These are phyloP conservation scores for Nothopassalora personata DNA, from an alignment of 2,329 filamentous ascomycete species.

Conservation along the genomic window DNA sequence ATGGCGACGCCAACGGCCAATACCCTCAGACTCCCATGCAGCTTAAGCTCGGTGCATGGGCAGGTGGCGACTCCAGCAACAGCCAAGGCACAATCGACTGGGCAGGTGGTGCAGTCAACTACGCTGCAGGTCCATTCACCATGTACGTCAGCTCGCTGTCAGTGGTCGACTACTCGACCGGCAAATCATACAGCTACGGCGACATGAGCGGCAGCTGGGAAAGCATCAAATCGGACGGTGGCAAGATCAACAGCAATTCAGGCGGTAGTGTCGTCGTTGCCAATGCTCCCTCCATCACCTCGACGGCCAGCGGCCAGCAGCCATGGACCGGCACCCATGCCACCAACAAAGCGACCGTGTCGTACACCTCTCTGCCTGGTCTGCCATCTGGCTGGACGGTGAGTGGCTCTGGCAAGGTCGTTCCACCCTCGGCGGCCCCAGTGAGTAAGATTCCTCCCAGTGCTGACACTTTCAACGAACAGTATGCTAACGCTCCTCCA, in stretches of 20 bases:
- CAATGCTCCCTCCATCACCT: slow-evolving; percentile 58
- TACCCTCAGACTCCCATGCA: slow-evolving; percentile 97
- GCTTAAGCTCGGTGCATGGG: slow-evolving; percentile 87
- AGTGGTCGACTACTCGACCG: slow-evolving; percentile 89
- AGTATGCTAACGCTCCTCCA: slow-evolving; percentile 23
- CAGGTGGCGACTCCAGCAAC: slow-evolving; percentile 80
- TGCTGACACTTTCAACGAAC: slow-evolving; percentile 25
- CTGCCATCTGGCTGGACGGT: slow-evolving; percentile 79
- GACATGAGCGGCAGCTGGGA: slow-evolving; percentile 72
- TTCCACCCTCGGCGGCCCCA: slow-evolving; percentile 63
- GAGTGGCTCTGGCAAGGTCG: slow-evolving; percentile 69
- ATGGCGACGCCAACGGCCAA: slow-evolving; percentile 64
- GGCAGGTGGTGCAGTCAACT: slow-evolving; percentile 83
- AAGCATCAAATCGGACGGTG: slow-evolving; percentile 77
- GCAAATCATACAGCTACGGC: slow-evolving; percentile 74
- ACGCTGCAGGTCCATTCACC: slow-evolving; percentile 72
- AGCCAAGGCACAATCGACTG: slow-evolving; percentile 77
- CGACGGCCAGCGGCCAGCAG: slow-evolving; percentile 56
- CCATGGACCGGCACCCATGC: slow-evolving; percentile 59
- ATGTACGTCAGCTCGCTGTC: slow-evolving; percentile 76
- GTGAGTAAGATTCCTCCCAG: slow-evolving; percentile 52
- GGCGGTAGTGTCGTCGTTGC: slow-evolving; percentile 50
- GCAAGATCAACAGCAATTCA: slow-evolving; percentile 57
- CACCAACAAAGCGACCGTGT: slow-evolving; percentile 35
- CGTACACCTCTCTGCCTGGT: slow-evolving; percentile 46